These are phyloP conservation scores for Lactifluus hygrophoroides DNA, from an alignment of 768 basidiomycete genomes.

Conservation along the genomic window DNA sequence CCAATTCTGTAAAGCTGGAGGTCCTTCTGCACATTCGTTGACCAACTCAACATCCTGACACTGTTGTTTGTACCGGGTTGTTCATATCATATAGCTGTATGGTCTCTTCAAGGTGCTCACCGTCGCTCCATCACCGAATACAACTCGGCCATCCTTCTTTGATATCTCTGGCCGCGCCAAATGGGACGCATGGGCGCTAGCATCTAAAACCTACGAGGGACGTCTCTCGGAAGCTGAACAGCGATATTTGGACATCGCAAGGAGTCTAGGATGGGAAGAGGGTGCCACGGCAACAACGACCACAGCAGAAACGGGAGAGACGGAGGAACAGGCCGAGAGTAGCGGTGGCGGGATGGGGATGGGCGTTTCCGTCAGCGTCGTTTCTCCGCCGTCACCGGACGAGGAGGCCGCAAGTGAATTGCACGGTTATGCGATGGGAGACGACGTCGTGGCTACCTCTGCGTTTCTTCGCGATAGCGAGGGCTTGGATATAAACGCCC, in stretches of 20 bases:
- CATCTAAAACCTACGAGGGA: constrained; percentile 41
- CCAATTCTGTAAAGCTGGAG: constrained; percentile 66
- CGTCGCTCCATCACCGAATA: constrained; percentile 44
- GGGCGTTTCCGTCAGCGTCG: constrained; percentile 56
- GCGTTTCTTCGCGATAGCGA: constrained; percentile 35
- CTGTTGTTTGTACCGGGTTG: constrained; percentile 2
- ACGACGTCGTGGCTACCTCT: constrained; percentile 40
- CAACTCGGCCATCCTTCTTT: constrained; percentile 62
- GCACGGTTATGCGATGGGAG: constrained; percentile 57
- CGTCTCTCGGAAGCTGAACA: constrained; percentile 42
- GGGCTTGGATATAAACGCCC: constrained; percentile 43
- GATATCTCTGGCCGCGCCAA: constrained; percentile 75
- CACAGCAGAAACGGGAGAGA: constrained; percentile 23
- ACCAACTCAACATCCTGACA: constrained; percentile 15
- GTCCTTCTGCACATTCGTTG: constrained; percentile 32
- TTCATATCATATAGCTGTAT: constrained; percentile 49
- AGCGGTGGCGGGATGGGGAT: constrained; percentile 35
- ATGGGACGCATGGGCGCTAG: constrained; percentile 74
- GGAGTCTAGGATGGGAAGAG: constrained; percentile 58
- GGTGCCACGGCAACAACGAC: constrained; percentile 21
- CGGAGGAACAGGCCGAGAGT: constrained; percentile 12
- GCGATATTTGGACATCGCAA: constrained; percentile 63
- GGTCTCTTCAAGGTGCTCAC: constrained; percentile 75
- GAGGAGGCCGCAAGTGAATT: constrained; percentile 29
- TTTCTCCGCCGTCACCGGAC: constrained; percentile 33